These are phyloP conservation scores for Taxillus chinensis DNA, from an alignment of 164 flowering plant genomes.

Conservation along the genomic window DNA sequence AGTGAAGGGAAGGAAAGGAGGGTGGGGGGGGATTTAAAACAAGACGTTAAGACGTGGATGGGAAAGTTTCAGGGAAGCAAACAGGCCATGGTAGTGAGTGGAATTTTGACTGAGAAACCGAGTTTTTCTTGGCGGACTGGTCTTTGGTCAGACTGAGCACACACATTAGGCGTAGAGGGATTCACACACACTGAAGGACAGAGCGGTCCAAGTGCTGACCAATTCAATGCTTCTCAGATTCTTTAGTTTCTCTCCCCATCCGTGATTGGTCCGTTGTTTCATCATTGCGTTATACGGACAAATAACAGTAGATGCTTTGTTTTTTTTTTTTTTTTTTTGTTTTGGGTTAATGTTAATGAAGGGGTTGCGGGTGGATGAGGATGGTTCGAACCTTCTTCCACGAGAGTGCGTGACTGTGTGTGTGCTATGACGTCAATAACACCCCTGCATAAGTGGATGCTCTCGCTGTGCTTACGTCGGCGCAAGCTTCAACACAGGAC, in stretches of 20 bases:
- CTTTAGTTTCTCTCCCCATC: neutral
- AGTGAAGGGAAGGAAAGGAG: slow-evolving; percentile 2
- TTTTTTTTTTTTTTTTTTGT: no score
- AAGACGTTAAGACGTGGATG: neutral
- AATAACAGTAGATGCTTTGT: no score
- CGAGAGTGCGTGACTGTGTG: no score
- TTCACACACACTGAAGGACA: neutral
- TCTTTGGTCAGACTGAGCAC: slow-evolving; percentile 21
- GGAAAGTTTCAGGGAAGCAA: neutral
- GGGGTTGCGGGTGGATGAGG: no score
- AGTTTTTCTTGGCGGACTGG: slow-evolving; percentile 26
- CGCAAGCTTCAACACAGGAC: no score
- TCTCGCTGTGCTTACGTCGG: no score
- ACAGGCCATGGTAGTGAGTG: neutral
- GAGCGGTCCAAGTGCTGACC: slow-evolving; percentile 13
- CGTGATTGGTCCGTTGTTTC: no score
- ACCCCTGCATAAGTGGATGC: no score
- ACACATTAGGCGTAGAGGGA: neutral
- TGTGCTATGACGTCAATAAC: no score
- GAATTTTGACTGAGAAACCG: slow-evolving; percentile 37
- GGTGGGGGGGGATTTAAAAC: slow-evolving; percentile 11
- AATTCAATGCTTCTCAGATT: slow-evolving; percentile 1
- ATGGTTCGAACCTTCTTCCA: no score
- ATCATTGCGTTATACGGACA: no score
- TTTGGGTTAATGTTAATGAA: no score